Evolutionary conservation across 1,284 basidiomycete genomes (phyloP).

Genomic region (Ceratobasidium sp.): DNA sequence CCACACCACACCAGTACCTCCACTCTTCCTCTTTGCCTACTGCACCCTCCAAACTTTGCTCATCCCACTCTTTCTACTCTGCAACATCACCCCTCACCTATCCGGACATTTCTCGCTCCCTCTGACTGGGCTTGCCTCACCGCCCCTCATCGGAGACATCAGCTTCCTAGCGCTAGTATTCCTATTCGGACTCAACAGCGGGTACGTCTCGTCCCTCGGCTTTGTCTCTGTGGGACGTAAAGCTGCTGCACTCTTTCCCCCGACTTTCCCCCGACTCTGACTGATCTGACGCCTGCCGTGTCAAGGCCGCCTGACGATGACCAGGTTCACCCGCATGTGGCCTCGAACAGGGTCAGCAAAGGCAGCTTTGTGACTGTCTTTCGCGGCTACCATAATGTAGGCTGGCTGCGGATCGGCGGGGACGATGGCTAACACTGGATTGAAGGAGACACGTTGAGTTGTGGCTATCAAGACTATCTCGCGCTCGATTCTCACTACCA

Average conservation of each 20-base stretch:
- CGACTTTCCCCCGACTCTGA: not conserved
- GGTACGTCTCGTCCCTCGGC: conserved; percentile 12
- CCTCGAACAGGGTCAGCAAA: conserved; percentile 80
- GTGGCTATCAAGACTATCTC: conserved; percentile 98
- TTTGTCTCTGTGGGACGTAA: not conserved
- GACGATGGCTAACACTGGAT: conserved; percentile 34
- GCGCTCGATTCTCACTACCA: conserved; percentile 87
- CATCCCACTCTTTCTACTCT: conserved; percentile 7
- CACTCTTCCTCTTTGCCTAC: not conserved
- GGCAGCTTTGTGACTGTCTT: conserved; percentile 98
- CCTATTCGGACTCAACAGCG: conserved; percentile 2
- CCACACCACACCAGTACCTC: not conserved
- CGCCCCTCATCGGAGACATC: not conserved
- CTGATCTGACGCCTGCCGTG: conserved; percentile 36
- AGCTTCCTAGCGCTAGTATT: not conserved
- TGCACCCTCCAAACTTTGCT: not conserved
- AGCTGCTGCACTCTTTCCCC: conserved; percentile 20
- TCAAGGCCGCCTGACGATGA: conserved; percentile 65
- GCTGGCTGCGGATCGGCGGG: conserved; percentile 53
- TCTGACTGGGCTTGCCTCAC: not conserved
- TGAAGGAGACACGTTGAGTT: conserved; percentile 77
- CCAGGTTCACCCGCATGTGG: conserved; percentile 74
- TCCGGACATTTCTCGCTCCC: not conserved
- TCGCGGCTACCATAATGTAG: conserved; percentile 89
- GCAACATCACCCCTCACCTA: not conserved